Conservation (phyloP, 2,329 filamentous ascomycete genomes). For the Sphaerostilbella broomeana region DNA sequence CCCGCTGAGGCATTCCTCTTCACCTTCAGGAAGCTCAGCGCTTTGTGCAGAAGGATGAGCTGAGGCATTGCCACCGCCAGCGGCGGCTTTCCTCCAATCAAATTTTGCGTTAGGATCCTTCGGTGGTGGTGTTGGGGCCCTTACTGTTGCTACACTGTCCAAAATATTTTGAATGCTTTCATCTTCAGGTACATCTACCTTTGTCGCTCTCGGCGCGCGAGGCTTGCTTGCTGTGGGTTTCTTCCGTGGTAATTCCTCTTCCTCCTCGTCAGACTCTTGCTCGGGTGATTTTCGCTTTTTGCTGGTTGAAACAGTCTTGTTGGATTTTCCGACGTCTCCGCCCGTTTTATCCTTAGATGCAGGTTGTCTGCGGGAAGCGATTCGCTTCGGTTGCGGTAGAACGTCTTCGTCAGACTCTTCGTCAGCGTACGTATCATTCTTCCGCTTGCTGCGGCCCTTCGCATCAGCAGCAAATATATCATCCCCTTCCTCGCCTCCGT, state of each 20-base stretch:
- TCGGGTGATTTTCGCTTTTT: slow-evolving; percentile 56
- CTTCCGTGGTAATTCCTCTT: slow-evolving; percentile 52
- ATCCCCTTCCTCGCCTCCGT: slow-evolving; percentile 63
- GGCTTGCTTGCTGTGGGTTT: slow-evolving; percentile 52
- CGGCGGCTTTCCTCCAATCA: slow-evolving; percentile 60
- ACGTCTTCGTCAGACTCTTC: slow-evolving; percentile 68
- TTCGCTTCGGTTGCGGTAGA: slow-evolving; percentile 52
- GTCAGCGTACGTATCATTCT: slow-evolving; percentile 68
- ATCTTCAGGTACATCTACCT: slow-evolving; percentile 60
- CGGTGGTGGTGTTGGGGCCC: slow-evolving; percentile 75
- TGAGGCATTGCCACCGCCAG: slow-evolving; percentile 54
- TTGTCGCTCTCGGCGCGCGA: slow-evolving; percentile 55
- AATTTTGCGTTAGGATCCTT: slow-evolving; percentile 68
- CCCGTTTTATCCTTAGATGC: slow-evolving; percentile 17
- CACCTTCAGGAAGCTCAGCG: slow-evolving; percentile 71
- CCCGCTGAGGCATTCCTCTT: slow-evolving; percentile 83
- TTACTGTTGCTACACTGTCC: slow-evolving; percentile 76
- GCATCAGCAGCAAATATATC: slow-evolving; percentile 77
- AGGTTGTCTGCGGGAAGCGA: slow-evolving; percentile 37
- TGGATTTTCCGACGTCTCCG: slow-evolving; percentile 26
- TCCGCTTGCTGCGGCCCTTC: slow-evolving; percentile 58
- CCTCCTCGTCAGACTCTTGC: slow-evolving; percentile 47
- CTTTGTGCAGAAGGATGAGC: slow-evolving; percentile 54
- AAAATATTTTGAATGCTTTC: slow-evolving; percentile 73
- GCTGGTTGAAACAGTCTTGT: slow-evolving; percentile 25